These are phyloP conservation scores for Aspergillus olivimuriae DNA, from an alignment of 495 filamentous ascomycete genomes.

Conservation along the genomic window DNA sequence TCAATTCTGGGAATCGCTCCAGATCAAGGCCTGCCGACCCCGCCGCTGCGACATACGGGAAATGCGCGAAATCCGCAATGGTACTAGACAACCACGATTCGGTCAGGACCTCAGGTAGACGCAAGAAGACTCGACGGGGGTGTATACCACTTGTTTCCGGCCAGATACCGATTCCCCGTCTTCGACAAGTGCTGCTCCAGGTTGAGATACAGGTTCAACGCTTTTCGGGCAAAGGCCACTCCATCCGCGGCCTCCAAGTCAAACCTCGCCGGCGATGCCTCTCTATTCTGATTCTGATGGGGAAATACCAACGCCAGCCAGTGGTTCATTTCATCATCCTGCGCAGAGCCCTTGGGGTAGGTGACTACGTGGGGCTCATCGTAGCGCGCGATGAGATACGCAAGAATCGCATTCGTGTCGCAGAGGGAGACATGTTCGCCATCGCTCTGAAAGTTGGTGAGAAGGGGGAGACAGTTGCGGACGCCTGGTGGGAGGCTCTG, in stretches of 20 bases:
- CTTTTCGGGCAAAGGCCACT: conserved; percentile 2
- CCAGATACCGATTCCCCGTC: background rate
- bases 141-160: conserved; percentile 7
- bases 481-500: background rate
- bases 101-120: background rate
- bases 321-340: background rate
- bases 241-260: background rate
- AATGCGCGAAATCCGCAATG: conserved; percentile 1
- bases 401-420: background rate
- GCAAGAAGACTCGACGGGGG: background rate
- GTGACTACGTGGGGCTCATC: conserved; percentile 1
- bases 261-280: background rate
- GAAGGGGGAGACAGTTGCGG: background rate
- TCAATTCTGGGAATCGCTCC: conserved; percentile 10
- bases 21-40: conserved; percentile 3
- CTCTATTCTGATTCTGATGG: background rate
- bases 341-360: background rate
- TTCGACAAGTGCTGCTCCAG: conserved; percentile 7
- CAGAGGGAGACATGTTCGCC: background rate
- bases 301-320: background rate
- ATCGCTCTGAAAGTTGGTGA: conserved; percentile 4
- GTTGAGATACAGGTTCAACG: conserved; percentile 4
- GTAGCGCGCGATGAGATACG: conserved; percentile 1
- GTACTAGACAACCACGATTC: conserved; percentile 1
- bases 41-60: conserved; percentile 6